phyloP scores from a whole-genome alignment of 768 basidiomycete genomes.

The Collybiopsis luxurians region DNA sequence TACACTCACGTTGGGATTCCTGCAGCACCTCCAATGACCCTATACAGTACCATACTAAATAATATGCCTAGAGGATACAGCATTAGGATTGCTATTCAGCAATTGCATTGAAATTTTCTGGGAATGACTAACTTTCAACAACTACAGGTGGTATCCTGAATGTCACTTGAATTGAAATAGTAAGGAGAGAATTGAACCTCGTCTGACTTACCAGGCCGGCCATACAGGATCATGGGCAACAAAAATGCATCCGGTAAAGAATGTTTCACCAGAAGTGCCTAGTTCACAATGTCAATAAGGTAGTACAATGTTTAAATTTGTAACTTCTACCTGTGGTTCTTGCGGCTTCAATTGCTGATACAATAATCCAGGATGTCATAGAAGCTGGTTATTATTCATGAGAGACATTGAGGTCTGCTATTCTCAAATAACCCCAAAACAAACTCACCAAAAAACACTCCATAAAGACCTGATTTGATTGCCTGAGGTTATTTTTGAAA shows the following conservation, averaged over 20 bases:
- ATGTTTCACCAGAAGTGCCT: conserved; percentile 11
- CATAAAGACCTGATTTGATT: neutral
- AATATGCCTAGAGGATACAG: conserved; percentile 18
- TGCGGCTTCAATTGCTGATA: neutral
- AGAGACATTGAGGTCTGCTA: neutral
- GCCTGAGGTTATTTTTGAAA: no score
- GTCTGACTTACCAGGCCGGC: conserved; percentile 15
- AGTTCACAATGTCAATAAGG: neutral
- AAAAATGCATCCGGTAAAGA: conserved; percentile 18
- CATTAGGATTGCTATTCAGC: neutral
- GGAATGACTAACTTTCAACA: conserved; percentile 18
- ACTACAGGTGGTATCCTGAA: conserved; percentile 20
- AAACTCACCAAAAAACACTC: neutral
- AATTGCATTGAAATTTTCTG: neutral
- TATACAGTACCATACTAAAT: conserved; percentile 17
- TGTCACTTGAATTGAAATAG: no score
- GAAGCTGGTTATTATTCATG: neutral
- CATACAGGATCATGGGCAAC: conserved; percentile 16
- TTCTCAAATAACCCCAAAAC: neutral
- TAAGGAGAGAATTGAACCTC: no score
- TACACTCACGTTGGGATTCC: conserved; percentile 13
- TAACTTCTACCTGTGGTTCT: neutral
- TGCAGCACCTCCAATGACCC: conserved; percentile 10
- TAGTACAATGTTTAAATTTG: no score
- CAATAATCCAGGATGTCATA: neutral